A percentile compares a stretch with the other conserved stretches of the same genome.
These are phyloP conservation scores for Madurella fahalii DNA, from an alignment of 2,329 filamentous ascomycete species.

Conservation along the genomic window DNA sequence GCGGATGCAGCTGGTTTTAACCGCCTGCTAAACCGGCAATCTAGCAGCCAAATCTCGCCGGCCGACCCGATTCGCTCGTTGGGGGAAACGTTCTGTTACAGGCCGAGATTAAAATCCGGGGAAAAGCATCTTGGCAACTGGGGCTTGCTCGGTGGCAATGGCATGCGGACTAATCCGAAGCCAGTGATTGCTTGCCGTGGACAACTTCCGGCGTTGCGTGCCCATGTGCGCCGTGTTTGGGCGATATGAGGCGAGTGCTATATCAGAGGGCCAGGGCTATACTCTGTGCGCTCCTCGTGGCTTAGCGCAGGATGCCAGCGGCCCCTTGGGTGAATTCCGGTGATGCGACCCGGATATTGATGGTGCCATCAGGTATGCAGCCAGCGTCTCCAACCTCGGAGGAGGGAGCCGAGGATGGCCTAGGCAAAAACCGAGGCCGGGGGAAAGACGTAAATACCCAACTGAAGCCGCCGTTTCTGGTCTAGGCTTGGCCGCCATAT, in stretches of 20 bases:
- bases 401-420: slow-evolving; percentile 3
- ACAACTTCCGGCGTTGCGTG: neutral
- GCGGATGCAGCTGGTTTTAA: slow-evolving; percentile 7
- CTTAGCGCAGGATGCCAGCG: neutral
- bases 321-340: slow-evolving; percentile 17
- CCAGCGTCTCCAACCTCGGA: neutral
- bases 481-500: slow-evolving; percentile 8
- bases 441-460: neutral
- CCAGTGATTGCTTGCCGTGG: slow-evolving; percentile 2
- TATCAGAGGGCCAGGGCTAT: neutral
- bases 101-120: slow-evolving; percentile 25
- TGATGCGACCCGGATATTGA: slow-evolving; percentile 22
- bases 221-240: neutral
- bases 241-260: slow-evolving; percentile 1
- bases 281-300: neutral
- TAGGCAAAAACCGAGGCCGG: neutral
- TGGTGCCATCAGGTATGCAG: slow-evolving; percentile 7
- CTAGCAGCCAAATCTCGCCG: slow-evolving; percentile 4
- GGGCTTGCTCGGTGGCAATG: neutral
- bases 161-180: neutral
- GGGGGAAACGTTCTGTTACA: slow-evolving; percentile 4
- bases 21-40: slow-evolving; percentile 10
- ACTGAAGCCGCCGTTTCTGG: neutral
- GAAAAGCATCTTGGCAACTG: slow-evolving; percentile 15
- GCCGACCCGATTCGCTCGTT: slow-evolving; percentile 18